Evolutionary conservation across 495 filamentous ascomycete genomes (phyloP), one percentile per base, ranked within the genome.

Genomic region (Glutinoglossum americanum): DNA sequence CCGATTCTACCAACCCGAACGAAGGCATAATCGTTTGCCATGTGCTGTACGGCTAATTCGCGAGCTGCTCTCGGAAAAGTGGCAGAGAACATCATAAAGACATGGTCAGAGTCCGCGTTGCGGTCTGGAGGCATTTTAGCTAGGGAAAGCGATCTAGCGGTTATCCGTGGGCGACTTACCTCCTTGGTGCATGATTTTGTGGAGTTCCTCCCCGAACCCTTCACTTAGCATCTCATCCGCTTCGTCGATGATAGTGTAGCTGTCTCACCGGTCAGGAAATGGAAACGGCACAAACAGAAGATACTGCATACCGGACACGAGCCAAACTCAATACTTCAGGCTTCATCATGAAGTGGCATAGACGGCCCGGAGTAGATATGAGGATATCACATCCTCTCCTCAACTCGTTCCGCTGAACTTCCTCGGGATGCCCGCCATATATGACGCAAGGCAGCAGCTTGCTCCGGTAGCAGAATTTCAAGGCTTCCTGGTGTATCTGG

Each of bases 81-180:
- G 11, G 92, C 92, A 1, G 87, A 94, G 62, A 96, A 96, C 77
- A 98, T 87, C 76, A 94, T 72, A 70, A 85, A 95, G 21, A 80
- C 70, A 74, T 87, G 74, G 56, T 89, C 83, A 5, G 80, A 84
- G 62, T 95, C 86, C 54, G 85, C 80, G 51, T 94, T 92, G 68
- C 72, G 65, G 44, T 71, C 70, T 73, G 35, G 44, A 60, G 17
- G 19, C 6, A 9, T 7, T 19, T 28, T 59, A 30, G 59, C 55
- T 55, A 54, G 26, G 21, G 23, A 25, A 45, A 19, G 32, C 30
- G 30, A 9, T 37, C 48, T 56, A 5, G 13, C 45, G 26, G 10
- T 33, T 21, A 25, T 2, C 28, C 32, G 19, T 33, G 26, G 56
- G 15, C 7, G 30, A 69, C 77, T 72, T 75, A 86, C 85, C 84